Base-by-base conservation (phyloP, 306 rosid genomes). In the Dalbergia cochinchinensis region DNA sequence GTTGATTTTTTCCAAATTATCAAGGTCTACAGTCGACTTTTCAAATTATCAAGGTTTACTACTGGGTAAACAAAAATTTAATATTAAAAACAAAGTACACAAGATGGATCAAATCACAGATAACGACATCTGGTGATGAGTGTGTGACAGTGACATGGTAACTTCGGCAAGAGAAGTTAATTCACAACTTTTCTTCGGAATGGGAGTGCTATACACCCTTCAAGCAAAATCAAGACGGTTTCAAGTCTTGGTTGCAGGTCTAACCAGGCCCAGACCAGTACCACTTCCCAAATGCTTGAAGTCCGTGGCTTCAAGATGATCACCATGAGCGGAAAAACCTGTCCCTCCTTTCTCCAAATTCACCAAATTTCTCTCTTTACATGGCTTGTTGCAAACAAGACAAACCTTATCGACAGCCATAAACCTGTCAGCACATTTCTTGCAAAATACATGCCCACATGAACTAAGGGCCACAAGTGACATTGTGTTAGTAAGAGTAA, bases 261-360 rank as follows among this genome's bases (percentile, higher is more conserved):
- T 90, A 51, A 93, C 98, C 84, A 96, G 82, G 39, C 98, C 99
- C 83, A 96, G 82, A 63, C 99, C 99, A n/a, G 85, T 69, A 22
- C 99, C 99, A 48, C 99, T 96, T 57, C 99, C 99, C 92, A 95
- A 90, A 82, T 95, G 99, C 92, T 93, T 93, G 77, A 91, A 95
- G 72, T 93, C 98, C 63, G 57, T 93, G 35, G 98, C 99, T 83
- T 96, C 90, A 75, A 95, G 99, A 85, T 92, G 79, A 78, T 95
- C 96, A 0, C 87, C 99, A 9, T 95, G 99, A 73, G 87, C 98
- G 9, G 99, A 70, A 80, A 86, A 96, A 31, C 99, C 97, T 1
- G 98, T 93, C 63, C 99, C 99, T 73, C 99, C 98, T 83, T 90
- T 93, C 65, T 82, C 89, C 84, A 95, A 83, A 55, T 85, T 91